Evolutionary conservation across 2,329 filamentous ascomycete genomes (phyloP), one percentile per base, ranked within the genome.

Genomic region (Ophiostoma sp.): DNA sequence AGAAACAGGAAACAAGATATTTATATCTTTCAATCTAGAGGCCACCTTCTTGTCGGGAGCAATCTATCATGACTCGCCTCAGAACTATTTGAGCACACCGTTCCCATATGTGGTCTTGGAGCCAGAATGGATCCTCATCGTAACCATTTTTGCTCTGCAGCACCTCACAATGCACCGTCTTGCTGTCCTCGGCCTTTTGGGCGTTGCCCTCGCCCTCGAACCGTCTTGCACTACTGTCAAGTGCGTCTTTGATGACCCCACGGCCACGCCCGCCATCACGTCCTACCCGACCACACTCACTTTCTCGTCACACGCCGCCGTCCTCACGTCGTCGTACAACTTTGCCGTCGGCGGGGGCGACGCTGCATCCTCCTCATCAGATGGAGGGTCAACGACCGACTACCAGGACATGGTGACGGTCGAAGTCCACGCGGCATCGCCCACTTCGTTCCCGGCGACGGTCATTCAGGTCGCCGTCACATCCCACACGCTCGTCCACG

Each of bases 281-380:
- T 28, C 55, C 33, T 71, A 71, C 57, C 70, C 70, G 70, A 64
- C 57, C 28, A 71, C 70, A 12, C 70, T 71, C 17, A 71, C 57
- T 17, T 71, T 71, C 8, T 42, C 70, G 39, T 64, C 70, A 17
- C 36, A 64, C 61, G 61, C 22, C 31, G 22, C 61, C 33, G 33
- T 64, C 31, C 61, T 25, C 8, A 64, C 61, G 19, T 64, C 61
- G 61, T 42, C 33, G 17, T 64, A 64, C 61, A 22, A 64, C 61
- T 64, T 71, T 42, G 70, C 39, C 39, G 70, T 36, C 8, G 39
- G 25, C 15, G 70, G 70, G 12, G 70, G 55, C 25, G 57, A 39
- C 22, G 36, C 15, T 3, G 48, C 33, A 3, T 15, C 63, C 2
- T 15, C 63, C 7, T 25, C 63, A 22, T 17, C 63, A 6, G 69